Conservation (phyloP, 306 rosid species). For the Spatholobus suberectus region DNA sequence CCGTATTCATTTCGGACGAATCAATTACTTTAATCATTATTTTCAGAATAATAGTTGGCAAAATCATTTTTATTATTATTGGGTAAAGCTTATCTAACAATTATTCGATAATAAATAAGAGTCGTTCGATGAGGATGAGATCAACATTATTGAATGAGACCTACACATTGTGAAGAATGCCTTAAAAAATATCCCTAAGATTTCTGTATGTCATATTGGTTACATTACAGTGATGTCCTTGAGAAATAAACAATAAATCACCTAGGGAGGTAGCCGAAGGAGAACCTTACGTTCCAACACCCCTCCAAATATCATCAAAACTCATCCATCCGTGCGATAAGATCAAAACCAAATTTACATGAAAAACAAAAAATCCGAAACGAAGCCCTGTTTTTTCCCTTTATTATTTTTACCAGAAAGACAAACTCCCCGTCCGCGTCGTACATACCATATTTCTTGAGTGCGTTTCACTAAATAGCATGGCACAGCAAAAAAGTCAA, state of each 20-base stretch:
- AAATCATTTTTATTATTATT: too few species aligned
- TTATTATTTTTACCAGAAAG: background rate
- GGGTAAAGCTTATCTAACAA: too few species aligned
- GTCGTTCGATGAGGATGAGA: too few species aligned
- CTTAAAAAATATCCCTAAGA: too few species aligned
- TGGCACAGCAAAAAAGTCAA: slow-evolving; percentile 34
- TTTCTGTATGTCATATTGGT: too few species aligned
- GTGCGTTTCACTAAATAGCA: slow-evolving; percentile 40
- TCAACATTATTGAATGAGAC: too few species aligned
- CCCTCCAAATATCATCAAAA: slow-evolving; percentile 31
- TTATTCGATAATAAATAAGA: too few species aligned
- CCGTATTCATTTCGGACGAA: too few species aligned
- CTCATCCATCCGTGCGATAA: slow-evolving; percentile 72
- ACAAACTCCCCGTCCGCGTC: background rate
- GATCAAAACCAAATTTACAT: slow-evolving; percentile 5
- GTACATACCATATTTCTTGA: background rate
- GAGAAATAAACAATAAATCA: background rate
- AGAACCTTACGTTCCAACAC: slow-evolving; percentile 39
- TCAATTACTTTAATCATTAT: too few species aligned
- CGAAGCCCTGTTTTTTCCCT: background rate
- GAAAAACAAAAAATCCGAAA: background rate
- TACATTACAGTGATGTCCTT: too few species aligned
- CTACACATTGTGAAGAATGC: too few species aligned
- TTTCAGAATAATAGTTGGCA: too few species aligned
- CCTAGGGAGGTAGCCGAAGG: slow-evolving; percentile 35